Evolutionary conservation across 768 basidiomycete species (phyloP).

Genomic region (Candolleomyces aberdarensis): DNA sequence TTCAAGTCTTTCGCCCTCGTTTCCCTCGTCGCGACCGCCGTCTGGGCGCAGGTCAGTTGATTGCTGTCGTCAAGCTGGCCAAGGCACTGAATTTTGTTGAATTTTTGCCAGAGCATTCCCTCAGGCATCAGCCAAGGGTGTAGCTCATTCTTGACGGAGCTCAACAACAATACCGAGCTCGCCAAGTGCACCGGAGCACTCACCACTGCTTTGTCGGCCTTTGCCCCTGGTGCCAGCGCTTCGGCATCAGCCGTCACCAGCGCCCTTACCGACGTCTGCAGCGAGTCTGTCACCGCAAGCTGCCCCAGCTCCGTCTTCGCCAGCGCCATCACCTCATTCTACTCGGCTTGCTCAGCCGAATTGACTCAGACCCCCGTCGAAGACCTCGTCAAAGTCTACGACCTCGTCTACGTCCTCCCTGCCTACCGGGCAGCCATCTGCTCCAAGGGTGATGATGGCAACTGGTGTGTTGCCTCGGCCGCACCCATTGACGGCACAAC

Average conservation of each 20-base stretch:
- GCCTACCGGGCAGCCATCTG: conserved; percentile 73
- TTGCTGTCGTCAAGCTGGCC: neutral
- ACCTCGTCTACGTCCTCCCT: conserved; percentile 67
- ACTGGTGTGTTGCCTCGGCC: conserved; percentile 64
- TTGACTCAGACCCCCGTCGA: conserved; percentile 48
- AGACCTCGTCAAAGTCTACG: conserved; percentile 67
- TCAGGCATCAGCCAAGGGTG: conserved; percentile 55
- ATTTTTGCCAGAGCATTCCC: conserved; percentile 48
- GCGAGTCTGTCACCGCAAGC: conserved; percentile 33
- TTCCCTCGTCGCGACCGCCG: conserved; percentile 49
- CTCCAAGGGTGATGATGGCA: conserved; percentile 64
- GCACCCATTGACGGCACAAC: conserved; percentile 27
- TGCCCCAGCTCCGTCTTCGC: conserved; percentile 64
- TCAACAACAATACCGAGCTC: conserved; percentile 63
- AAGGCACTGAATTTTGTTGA: neutral
- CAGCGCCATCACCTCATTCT: conserved; percentile 63
- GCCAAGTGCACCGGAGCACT: conserved; percentile 61
- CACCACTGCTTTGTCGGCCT: conserved; percentile 54
- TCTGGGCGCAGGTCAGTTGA: conserved; percentile 47
- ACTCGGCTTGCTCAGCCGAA: conserved; percentile 67
- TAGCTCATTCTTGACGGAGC: conserved; percentile 49
- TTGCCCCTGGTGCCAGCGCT: conserved; percentile 41
- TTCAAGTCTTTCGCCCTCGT: conserved; percentile 53
- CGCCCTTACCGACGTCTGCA: conserved; percentile 59
- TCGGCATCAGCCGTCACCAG: conserved; percentile 43